A percentile compares a stretch with the other conserved stretches of the same genome.
These are phyloP conservation scores for Pilatotrama ljubarskyi DNA, from an alignment of 768 basidiomycete genomes.

Conservation along the genomic window DNA sequence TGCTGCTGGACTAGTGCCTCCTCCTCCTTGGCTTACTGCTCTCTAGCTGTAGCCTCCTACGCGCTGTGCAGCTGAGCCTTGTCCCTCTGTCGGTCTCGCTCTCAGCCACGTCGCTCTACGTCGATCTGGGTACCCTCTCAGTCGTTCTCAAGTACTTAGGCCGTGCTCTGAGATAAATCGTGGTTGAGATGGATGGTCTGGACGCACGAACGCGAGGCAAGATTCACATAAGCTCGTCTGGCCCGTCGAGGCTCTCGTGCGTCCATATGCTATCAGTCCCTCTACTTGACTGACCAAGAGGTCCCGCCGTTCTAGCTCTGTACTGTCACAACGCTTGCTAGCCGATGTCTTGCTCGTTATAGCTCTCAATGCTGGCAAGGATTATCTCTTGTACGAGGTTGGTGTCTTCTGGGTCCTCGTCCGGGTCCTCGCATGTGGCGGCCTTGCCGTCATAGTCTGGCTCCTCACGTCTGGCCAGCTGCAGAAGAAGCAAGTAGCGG, in stretches of 20 bases:
- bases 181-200: conserved; percentile 28
- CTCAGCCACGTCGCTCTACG: no score
- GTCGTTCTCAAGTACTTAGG: no score
- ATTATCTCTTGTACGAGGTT: conserved; percentile 65
- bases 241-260: conserved; percentile 21
- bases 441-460: conserved; percentile 63
- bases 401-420: conserved; percentile 78
- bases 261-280: conserved; percentile 11
- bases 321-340: conserved; percentile 56
- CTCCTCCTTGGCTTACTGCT: no score
- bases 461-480: conserved; percentile 55
- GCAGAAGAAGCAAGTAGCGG: conserved; percentile 54
- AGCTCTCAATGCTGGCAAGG: conserved; percentile 63
- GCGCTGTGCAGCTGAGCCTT: no score
- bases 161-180: no score
- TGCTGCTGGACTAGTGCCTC: no score
- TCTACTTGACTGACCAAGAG: conserved; percentile 19
- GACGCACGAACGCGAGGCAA: conserved; percentile 40
- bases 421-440: conserved; percentile 70
- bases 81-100: no score
- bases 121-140: no score
- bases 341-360: conserved; percentile 66
- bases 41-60: no score
- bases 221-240: conserved; percentile 32
- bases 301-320: conserved; percentile 33